A percentile compares a stretch with the other conserved stretches of the same genome.
phyloP scores from a whole-genome alignment of 1,139 yeast species.

The Lodderomyces metapsilosis region DNA sequence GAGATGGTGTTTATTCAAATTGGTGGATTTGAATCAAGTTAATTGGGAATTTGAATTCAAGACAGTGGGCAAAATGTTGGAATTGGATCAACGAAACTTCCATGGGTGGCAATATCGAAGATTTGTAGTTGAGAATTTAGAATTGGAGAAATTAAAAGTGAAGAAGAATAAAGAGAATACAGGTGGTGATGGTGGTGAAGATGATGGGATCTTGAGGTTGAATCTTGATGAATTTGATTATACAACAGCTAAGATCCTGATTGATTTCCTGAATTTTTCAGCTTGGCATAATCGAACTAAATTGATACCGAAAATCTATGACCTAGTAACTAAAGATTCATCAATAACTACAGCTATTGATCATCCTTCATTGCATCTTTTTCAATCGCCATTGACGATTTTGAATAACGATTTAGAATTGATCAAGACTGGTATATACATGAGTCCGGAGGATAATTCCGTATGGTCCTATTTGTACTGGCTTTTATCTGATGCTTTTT shows the following conservation, averaged over 20 bases:
- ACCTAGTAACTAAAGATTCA: slow-evolving; percentile 13
- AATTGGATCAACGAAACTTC: slow-evolving; percentile 76
- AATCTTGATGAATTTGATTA: slow-evolving; percentile 62
- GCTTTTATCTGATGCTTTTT: slow-evolving; percentile 61
- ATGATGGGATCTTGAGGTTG: slow-evolving; percentile 22
- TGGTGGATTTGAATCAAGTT: slow-evolving; percentile 43
- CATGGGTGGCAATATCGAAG: slow-evolving; percentile 97
- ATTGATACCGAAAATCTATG: slow-evolving; percentile 55
- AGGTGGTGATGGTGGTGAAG: no score
- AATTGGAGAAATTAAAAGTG: slow-evolving; percentile 19
- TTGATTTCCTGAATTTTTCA: slow-evolving; percentile 85
- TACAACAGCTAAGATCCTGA: slow-evolving; percentile 75
- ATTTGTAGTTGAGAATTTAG: slow-evolving; percentile 57
- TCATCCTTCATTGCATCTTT: slow-evolving; percentile 20
- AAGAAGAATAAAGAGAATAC: no score
- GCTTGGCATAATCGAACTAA: slow-evolving; percentile 94
- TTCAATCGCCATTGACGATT: slow-evolving; percentile 30
- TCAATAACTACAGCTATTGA: slow-evolving; percentile 9
- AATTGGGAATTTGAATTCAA: slow-evolving; percentile 71
- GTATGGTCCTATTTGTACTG: slow-evolving; percentile 89
- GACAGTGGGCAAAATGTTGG: slow-evolving; percentile 66
- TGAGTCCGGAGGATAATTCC: slow-evolving; percentile 92
- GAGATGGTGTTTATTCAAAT: slow-evolving; percentile 68
- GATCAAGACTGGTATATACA: slow-evolving; percentile 80
- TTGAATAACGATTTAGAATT: slow-evolving; percentile 61